Conservation (phyloP, 202 grass and related monocot species). For the Hordeum pubiflorum region DNA sequence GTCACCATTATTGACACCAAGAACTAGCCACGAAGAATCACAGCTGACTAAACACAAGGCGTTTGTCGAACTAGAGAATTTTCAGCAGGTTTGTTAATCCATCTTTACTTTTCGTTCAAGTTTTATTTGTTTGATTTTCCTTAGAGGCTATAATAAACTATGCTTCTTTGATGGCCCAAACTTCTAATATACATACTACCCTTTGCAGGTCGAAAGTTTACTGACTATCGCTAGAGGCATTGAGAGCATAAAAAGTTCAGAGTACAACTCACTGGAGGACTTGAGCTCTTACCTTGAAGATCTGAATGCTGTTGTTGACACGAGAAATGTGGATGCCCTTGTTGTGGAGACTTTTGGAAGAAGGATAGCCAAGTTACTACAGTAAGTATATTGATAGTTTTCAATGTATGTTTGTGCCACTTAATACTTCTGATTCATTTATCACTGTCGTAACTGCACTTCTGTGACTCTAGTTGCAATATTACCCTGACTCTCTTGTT, state of each 20-base stretch:
- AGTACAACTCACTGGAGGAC: constrained; percentile 72
- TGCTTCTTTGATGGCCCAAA: background rate
- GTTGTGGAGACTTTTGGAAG: constrained; percentile 96
- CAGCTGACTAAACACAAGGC: constrained; percentile 54
- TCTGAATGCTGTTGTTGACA: constrained; percentile 86
- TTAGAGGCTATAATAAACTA: background rate
- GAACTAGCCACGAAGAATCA: constrained; percentile 61
- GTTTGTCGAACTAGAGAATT: constrained; percentile 71
- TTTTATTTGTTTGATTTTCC: background rate
- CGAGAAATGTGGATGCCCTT: constrained; percentile 80
- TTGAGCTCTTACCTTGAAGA: constrained; percentile 79
- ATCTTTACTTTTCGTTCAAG: background rate
- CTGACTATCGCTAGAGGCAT: constrained; percentile 51
- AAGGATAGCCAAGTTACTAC: constrained; percentile 72
- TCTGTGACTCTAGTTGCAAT: background rate
- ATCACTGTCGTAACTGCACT: background rate
- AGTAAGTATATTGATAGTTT: constrained; percentile 43
- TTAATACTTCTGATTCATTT: background rate
- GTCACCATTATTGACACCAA: constrained; percentile 62
- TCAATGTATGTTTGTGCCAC: background rate
- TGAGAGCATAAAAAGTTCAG: constrained; percentile 46
- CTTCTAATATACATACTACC: constrained; percentile 1
- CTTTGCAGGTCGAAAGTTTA: constrained; percentile 73
- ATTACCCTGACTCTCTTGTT: background rate
- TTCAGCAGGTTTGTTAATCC: constrained; percentile 61